A percentile compares a stretch with the other conserved stretches of the same genome.
These are phyloP conservation scores for Xanthoceras sorbifolium DNA, from an alignment of 345 rosid genomes.

Conservation along the genomic window DNA sequence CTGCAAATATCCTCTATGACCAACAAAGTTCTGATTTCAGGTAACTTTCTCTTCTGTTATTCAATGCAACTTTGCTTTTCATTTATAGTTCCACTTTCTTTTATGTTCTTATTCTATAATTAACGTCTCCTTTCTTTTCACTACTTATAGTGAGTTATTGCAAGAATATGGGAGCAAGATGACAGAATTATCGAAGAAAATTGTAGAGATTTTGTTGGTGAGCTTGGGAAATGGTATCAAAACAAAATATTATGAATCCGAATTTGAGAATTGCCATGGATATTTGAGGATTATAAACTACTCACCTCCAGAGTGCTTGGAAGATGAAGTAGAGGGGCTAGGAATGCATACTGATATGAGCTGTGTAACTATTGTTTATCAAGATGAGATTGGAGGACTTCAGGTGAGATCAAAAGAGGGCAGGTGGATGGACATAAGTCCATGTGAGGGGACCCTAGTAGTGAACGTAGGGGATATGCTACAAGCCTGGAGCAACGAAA, in stretches of 20 bases:
- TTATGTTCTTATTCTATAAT: neutral
- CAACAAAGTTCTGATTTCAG: conserved; percentile 32
- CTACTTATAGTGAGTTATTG: conserved; percentile 18
- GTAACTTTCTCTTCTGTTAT: neutral
- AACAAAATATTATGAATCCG: conserved; percentile 28
- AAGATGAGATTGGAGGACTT: conserved; percentile 41
- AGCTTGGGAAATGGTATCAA: conserved; percentile 31
- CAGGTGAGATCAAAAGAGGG: conserved; percentile 48
- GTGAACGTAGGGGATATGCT: conserved; percentile 49
- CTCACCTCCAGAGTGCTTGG: conserved; percentile 27
- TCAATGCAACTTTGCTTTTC: neutral
- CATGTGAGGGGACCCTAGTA: conserved; percentile 37
- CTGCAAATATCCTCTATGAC: conserved; percentile 22
- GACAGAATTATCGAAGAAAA: conserved; percentile 34
- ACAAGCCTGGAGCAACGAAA: conserved; percentile 52
- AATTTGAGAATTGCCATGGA: conserved; percentile 42
- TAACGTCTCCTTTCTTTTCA: neutral
- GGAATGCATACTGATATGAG: conserved; percentile 57
- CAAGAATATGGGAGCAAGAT: conserved; percentile 40
- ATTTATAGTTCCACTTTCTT: neutral
- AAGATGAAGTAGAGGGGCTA: conserved; percentile 38
- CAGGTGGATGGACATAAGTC: conserved; percentile 43
- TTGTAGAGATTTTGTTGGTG: conserved; percentile 27
- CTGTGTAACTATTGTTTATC: conserved; percentile 43
- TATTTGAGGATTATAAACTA: conserved; percentile 44